These are phyloP conservation scores for Hypoxylon crocopeplum DNA, from an alignment of 495 filamentous ascomycete species.

Conservation along the genomic window DNA sequence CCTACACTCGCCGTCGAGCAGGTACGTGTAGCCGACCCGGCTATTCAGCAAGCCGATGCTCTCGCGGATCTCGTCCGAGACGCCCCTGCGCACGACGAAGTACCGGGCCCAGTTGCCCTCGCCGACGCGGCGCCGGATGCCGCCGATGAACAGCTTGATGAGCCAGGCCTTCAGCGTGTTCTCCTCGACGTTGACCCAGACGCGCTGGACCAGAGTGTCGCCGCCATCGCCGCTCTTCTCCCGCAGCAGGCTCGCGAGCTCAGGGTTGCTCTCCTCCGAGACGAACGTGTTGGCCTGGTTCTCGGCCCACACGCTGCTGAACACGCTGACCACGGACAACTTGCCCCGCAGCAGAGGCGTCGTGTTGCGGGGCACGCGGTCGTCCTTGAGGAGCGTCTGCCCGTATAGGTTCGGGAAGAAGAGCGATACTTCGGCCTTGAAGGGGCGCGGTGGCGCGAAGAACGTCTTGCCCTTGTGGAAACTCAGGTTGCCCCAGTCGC, in stretches of 20 bases:
- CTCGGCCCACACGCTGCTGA: conserved; percentile 84
- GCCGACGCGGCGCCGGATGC: conserved; percentile 62
- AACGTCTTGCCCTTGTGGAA: conserved; percentile 89
- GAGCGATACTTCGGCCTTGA: conserved; percentile 75
- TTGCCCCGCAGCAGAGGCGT: conserved; percentile 72
- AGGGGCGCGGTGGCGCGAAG: conserved; percentile 75
- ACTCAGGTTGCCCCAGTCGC: conserved; percentile 85
- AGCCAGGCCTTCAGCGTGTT: conserved; percentile 77
- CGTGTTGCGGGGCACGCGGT: conserved; percentile 62
- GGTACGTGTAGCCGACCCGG: conserved; percentile 93
- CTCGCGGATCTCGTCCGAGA: conserved; percentile 76
- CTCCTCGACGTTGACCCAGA: conserved; percentile 88
- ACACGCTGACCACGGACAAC: conserved; percentile 79
- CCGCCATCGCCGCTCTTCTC: conserved; percentile 50
- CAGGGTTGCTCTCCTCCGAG: conserved; percentile 67
- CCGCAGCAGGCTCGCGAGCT: conserved; percentile 59
- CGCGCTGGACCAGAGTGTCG: conserved; percentile 73
- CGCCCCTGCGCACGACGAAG: conserved; percentile 80
- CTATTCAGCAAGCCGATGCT: conserved; percentile 82
- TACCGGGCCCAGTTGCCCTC: conserved; percentile 72
- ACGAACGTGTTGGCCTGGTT: conserved; percentile 77
- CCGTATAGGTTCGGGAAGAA: conserved; percentile 95
- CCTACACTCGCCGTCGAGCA: conserved; percentile 84
- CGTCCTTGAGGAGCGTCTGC: conserved; percentile 65
- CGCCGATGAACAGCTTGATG: conserved; percentile 70